Evolutionary conservation across 2,329 filamentous ascomycete species (phyloP).

Genomic region (Penicillium sp.): DNA sequence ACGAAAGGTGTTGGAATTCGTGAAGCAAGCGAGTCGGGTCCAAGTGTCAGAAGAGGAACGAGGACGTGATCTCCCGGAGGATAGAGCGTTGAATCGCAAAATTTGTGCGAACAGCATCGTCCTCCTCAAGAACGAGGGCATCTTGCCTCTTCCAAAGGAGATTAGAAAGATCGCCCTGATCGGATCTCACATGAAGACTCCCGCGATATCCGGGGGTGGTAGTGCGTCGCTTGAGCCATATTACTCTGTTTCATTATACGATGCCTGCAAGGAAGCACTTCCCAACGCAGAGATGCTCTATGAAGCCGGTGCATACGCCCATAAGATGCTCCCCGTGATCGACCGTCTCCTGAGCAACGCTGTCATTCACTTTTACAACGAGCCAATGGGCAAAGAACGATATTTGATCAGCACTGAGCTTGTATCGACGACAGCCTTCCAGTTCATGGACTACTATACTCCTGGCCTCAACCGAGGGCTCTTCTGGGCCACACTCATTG

Average conservation of each 20-base stretch:
- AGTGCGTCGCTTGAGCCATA: conserved; percentile 44
- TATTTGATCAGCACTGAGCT: conserved; percentile 26
- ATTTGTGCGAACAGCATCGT: conserved; percentile 64
- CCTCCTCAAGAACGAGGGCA: conserved; percentile 70
- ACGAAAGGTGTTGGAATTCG: conserved; percentile 60
- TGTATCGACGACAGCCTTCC: conserved; percentile 44
- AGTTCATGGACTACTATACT: conserved; percentile 44
- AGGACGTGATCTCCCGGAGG: conserved; percentile 60
- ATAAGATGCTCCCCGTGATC: conserved; percentile 42
- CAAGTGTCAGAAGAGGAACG: conserved; percentile 58
- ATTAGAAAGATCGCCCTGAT: conserved; percentile 11
- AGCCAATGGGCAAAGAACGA: conserved; percentile 31
- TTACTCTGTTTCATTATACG: conserved; percentile 41
- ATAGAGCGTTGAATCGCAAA: conserved; percentile 64
- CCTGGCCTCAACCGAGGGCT: conserved; percentile 23
- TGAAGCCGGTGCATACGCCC: conserved; percentile 35
- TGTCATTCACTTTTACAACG: conserved; percentile 32
- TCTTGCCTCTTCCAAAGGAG: conserved; percentile 31
- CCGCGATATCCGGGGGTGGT: conserved; percentile 43
- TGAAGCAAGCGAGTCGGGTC: conserved; percentile 60
- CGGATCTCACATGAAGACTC: conserved; percentile 40
- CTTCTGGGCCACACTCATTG: conserved; percentile 52
- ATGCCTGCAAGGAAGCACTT: conserved; percentile 35
- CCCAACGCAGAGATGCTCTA: conserved; percentile 22
- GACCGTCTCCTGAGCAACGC: conserved; percentile 38